phyloP scores from a whole-genome alignment of 176 grass and related monocot genomes.

The Aegilops bicornis region DNA sequence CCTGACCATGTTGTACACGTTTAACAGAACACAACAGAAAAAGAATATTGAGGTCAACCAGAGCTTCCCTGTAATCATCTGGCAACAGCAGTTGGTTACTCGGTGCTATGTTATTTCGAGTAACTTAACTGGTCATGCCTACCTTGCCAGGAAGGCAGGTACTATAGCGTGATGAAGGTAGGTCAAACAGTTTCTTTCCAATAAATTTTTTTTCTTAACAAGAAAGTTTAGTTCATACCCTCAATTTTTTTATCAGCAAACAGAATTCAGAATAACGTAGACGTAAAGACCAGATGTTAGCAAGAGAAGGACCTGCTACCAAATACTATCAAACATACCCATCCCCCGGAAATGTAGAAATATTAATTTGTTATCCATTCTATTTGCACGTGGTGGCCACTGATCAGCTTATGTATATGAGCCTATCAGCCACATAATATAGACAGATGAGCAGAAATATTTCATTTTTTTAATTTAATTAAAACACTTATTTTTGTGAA shows the following conservation, averaged over 20 bases:
- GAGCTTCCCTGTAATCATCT: background rate
- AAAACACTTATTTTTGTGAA: background rate
- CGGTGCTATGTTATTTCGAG: background rate
- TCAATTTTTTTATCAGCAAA: background rate
- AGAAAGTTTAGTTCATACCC: background rate
- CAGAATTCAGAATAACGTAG: background rate
- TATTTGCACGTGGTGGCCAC: background rate
- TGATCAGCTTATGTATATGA: background rate
- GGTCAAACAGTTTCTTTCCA: background rate
- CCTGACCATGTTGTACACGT: background rate
- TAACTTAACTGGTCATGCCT: background rate
- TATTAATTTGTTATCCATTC: background rate
- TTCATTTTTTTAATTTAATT: background rate
- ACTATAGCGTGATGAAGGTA: background rate
- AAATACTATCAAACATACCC: background rate
- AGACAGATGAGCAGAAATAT: background rate
- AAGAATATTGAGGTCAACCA: background rate
- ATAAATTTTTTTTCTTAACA: background rate
- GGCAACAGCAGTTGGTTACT: slow-evolving; percentile 6
- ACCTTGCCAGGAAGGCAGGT: background rate
- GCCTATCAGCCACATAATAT: background rate
- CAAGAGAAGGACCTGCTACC: background rate
- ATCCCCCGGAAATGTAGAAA: background rate
- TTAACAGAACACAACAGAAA: background rate
- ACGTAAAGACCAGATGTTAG: background rate